Evolutionary conservation across 768 basidiomycete genomes (phyloP), one percentile per base, ranked within the genome.

Genomic region (Boletus sp.): DNA sequence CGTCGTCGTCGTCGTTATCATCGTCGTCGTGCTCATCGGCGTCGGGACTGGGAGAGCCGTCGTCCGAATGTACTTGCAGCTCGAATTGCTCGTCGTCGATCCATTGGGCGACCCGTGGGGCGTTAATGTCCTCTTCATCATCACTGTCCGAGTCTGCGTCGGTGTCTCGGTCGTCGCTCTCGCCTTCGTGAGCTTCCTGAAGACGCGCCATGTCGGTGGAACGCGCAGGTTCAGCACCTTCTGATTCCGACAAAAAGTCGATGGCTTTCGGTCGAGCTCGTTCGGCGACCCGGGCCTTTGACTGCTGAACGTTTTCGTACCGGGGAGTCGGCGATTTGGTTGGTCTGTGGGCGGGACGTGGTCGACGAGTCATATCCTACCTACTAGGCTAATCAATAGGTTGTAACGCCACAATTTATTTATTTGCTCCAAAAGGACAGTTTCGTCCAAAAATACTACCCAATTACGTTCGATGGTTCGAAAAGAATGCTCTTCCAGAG

Each of bases 31-130:
- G 54, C 10, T 59, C 66, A 18, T 66, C 60, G 1, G 65, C 64
- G 40, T 60, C 54, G 5, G 28, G 36, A 28, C 61, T 61, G 24
- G 47, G 28, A 6, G 51, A 53, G 2, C 30, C 49, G 11, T 54
- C 52, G 8, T 55, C 63, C 17, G 46, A 30, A 8, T 44, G 61
- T 60, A 55, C 60, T 62, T 55, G 56, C 15, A 40, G 33, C 28
- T 71, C 70, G 15, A 80, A 53, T 65, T 73, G 71, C 7, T 73
- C 75, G 52, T 83, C 83, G 44, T 81, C 83, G 5, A 80, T 73
- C 84, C 85, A 89, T 62, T 83, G 84, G 14, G 78, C 80, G 29
- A 85, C 74, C n/a, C 85, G 76, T 8, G 84, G 83, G 2, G 74
- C 76, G 65, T 87, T 85, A 1, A 32, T 2, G 50, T 62, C 47